Percentiles rank a stretch among this genome's conserved stretches.
These are phyloP conservation scores for Bullera alba DNA, from an alignment of 768 basidiomycete species.

Conservation along the genomic window DNA sequence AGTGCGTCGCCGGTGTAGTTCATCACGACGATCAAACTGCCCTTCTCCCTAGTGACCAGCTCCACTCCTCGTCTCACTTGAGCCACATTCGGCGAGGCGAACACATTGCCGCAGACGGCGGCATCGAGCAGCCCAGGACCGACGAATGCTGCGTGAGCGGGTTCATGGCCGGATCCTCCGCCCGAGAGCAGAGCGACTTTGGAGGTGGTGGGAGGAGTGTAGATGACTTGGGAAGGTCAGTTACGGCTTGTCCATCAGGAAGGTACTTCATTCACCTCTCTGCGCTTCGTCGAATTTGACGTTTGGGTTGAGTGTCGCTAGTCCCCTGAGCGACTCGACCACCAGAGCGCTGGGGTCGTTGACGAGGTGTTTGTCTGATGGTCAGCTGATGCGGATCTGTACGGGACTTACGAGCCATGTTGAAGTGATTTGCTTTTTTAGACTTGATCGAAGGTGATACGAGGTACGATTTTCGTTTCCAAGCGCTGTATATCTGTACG, in stretches of 20 bases:
- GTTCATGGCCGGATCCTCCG: conserved; percentile 65
- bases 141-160: conserved; percentile 82
- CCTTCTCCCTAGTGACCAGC: conserved; percentile 49
- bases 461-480: too few relatives aligned
- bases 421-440: too few relatives aligned
- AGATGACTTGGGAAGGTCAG: conserved; percentile 2
- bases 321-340: conserved; percentile 66
- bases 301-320: conserved; percentile 59
- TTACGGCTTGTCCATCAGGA: neutral
- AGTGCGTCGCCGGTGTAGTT: conserved; percentile 48
- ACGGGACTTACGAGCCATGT: neutral
- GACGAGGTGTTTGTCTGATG: conserved; percentile 63
- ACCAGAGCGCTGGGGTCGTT: conserved; percentile 67
- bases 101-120: conserved; percentile 81
- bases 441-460: too few relatives aligned
- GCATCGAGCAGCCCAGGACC: conserved; percentile 74
- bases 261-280: conserved; percentile 58
- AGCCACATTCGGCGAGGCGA: conserved; percentile 79
- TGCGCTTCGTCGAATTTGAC: conserved; percentile 63
- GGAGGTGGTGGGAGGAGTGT: conserved; percentile 8
- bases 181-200: conserved; percentile 57
- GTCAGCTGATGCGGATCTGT: neutral
- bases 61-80: conserved; percentile 79
- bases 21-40: conserved; percentile 40
- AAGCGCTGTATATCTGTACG: too few relatives aligned